Percentiles rank a stretch among this genome's conserved stretches.
Evolutionary conservation across 192 early-diverging fungal genomes (phyloP).

Genomic region (Paraglomus brasilianum): DNA sequence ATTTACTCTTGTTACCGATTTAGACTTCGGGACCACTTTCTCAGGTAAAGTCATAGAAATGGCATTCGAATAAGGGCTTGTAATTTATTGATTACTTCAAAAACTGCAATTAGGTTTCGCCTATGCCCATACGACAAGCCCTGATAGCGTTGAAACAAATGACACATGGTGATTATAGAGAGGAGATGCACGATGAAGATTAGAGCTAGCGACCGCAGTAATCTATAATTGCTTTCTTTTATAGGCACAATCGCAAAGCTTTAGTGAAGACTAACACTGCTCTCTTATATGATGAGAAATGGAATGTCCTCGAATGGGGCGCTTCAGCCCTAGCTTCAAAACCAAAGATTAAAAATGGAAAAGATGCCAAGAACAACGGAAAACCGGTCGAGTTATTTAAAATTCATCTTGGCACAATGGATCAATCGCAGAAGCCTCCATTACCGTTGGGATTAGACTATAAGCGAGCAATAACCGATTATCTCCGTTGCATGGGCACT

Average conservation of each 20-base stretch:
- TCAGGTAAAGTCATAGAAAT: neutral
- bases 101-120: neutral
- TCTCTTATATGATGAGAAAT: neutral
- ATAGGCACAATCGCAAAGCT: neutral
- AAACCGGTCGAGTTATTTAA: conserved; percentile 19
- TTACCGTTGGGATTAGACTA: conserved; percentile 1
- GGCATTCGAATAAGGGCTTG: too few species aligned
- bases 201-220: neutral
- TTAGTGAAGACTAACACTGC: conserved; percentile 7
- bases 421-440: neutral
- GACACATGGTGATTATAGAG: neutral
- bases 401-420: neutral
- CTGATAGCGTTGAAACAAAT: neutral
- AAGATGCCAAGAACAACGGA: neutral
- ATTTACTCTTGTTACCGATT: neutral
- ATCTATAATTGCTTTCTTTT: neutral
- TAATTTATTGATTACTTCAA: too few species aligned
- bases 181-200: neutral
- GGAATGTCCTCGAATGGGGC: neutral
- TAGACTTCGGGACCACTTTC: conserved; percentile 10
- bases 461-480: conserved; percentile 26
- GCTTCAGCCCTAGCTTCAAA: neutral
- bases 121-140: neutral
- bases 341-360: neutral
- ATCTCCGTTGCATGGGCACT: conserved; percentile 1